Conservation (phyloP, 208 protist genomes). For the Sergeia podlipaevii region DNA sequence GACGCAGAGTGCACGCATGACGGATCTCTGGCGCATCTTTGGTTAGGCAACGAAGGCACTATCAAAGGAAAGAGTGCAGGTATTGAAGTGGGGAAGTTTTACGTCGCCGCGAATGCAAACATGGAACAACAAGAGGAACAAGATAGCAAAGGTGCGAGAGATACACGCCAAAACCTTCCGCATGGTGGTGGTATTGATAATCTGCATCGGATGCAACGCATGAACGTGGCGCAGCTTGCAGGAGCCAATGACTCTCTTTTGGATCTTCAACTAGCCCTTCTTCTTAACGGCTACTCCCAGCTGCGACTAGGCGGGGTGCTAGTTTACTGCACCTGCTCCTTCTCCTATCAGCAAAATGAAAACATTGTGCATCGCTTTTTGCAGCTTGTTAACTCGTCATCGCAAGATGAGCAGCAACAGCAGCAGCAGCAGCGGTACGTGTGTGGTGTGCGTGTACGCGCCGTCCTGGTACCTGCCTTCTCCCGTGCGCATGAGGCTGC, state of each 20-base stretch:
- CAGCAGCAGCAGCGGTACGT: neutral
- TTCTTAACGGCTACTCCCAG: slow-evolving; percentile 68
- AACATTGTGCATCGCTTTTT: slow-evolving; percentile 75
- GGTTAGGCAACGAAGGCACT: slow-evolving; percentile 11
- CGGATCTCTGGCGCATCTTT: slow-evolving; percentile 75
- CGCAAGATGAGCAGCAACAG: neutral
- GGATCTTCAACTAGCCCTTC: slow-evolving; percentile 59
- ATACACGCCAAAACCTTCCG: neutral
- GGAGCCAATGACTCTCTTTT: slow-evolving; percentile 12
- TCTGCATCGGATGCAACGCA: slow-evolving; percentile 54
- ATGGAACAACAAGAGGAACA: neutral
- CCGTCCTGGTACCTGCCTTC: no score
- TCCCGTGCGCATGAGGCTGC: no score
- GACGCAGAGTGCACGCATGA: slow-evolving; percentile 92
- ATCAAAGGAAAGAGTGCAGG: no score
- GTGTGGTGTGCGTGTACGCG: neutral
- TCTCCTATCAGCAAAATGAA: slow-evolving; percentile 89
- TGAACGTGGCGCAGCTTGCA: slow-evolving; percentile 24
- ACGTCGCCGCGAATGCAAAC: no score
- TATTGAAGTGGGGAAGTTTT: no score
- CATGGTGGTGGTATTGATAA: slow-evolving; percentile 42
- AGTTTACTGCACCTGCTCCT: slow-evolving; percentile 94
- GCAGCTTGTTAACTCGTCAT: slow-evolving; percentile 10
- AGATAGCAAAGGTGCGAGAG: no score
- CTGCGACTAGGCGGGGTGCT: slow-evolving; percentile 78